Conservation (phyloP, 23 red algal species). For the Gracilaria gracilis region DNA sequence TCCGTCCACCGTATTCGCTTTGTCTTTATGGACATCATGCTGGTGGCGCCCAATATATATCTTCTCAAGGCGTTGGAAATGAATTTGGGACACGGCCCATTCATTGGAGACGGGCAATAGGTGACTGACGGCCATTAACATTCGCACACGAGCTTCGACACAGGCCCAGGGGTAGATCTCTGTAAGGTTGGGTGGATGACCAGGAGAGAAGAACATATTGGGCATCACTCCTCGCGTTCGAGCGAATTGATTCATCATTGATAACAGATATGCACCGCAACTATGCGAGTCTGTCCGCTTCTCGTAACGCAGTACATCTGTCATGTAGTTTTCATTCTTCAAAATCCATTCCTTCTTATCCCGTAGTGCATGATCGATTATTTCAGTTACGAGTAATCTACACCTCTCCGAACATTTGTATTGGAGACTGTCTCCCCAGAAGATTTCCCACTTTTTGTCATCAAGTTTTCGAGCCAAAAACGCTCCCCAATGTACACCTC, state of each 20-base stretch:
- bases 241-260: not conserved
- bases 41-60: not conserved
- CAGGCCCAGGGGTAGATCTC: not conserved
- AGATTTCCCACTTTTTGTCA: not conserved
- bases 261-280: not conserved
- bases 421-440: not conserved
- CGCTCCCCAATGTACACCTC: no score
- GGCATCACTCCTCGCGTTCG: not conserved
- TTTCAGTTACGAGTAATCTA: not conserved
- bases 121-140: not conserved
- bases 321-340: not conserved
- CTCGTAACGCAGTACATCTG: not conserved
- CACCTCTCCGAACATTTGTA: not conserved
- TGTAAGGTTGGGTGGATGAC: not conserved
- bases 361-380: not conserved
- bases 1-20: no score
- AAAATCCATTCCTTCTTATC: not conserved
- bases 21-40: no score
- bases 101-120: not conserved
- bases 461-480: not conserved
- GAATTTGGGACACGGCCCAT: not conserved
- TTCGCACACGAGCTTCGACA: not conserved
- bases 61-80: not conserved
- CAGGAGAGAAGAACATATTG: not conserved
- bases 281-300: not conserved